These are phyloP conservation scores for Helianthus tuberosus DNA, from an alignment of 129 eudicot species.

Conservation along the genomic window DNA sequence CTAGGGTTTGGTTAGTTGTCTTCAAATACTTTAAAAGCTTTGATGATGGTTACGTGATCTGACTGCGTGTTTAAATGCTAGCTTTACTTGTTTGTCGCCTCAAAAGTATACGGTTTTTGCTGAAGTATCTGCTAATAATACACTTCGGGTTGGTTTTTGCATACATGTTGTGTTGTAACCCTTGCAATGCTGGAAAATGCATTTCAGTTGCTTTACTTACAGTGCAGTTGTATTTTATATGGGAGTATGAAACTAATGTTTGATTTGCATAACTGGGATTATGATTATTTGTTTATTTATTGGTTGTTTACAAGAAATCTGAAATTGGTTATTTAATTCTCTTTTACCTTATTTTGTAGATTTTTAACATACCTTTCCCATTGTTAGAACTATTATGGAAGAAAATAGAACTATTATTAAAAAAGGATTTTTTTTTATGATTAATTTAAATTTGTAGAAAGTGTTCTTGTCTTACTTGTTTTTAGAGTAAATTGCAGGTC, in stretches of 20 bases:
- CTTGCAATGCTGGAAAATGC: not conserved
- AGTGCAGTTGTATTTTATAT: slow-evolving; percentile 2
- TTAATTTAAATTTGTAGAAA: no score
- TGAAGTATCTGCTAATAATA: slow-evolving; percentile 20
- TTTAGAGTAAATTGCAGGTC: no score
- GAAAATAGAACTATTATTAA: not conserved
- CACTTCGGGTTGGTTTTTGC: slow-evolving; percentile 2
- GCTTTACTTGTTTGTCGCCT: slow-evolving; percentile 26
- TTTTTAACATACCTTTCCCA: not conserved
- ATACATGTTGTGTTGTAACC: not conserved
- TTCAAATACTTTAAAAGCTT: slow-evolving; percentile 7
- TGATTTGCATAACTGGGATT: slow-evolving; percentile 2
- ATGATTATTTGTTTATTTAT: not conserved
- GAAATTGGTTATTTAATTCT: not conserved
- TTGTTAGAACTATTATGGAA: not conserved
- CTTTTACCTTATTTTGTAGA: not conserved
- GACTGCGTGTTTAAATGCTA: slow-evolving; percentile 3
- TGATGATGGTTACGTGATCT: slow-evolving; percentile 10
- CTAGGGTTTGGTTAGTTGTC: slow-evolving; percentile 19
- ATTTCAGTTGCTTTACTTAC: slow-evolving; percentile 15
- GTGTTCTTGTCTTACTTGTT: no score
- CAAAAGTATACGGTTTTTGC: slow-evolving; percentile 24
- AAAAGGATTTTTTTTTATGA: not conserved
- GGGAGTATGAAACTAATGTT: slow-evolving; percentile 2
- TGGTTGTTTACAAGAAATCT: not conserved